Base-by-base conservation (phyloP, 371 early-diverging fungal species). In the Saksenaea oblongispora region DNA sequence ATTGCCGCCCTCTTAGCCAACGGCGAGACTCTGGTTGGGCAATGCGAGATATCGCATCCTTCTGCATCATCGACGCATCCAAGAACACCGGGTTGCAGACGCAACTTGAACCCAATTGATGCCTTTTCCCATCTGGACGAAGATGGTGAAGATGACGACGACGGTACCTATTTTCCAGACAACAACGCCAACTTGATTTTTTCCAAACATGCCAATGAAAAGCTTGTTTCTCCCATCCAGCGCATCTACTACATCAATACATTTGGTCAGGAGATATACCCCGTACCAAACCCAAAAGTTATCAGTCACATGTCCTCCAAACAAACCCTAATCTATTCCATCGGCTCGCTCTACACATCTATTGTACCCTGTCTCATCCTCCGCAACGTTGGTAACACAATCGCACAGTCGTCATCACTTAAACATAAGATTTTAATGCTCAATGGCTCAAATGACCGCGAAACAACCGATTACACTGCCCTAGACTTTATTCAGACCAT, bases 11-110 rank as follows among this genome's bases (percentile, higher is more conserved):
- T 79, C 7, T 73, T 88, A 28, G 82, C 84, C 42, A 78, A 88
- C 59, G 86, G 87, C 2, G 59, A 74, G 15, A 73, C 70, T 0
- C 74, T 89, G 28, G 57, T 73, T 24, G 90, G 90, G 2, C 90
- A 89, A 59, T 87, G 87, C 55, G 87, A 86, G 51, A 89, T 88
- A 31, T 84, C 84, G 1, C 88, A 88, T 70, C 88, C 88, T 34
- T 69, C 77, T 5, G 51, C 60, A 1, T 26, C 41, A 17, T 35
- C 41, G 17, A 34, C n/a, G 7, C 66, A 67, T 51, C 69, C 71
- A 11, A 59, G 56, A 63, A 10, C 14, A 13, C 41, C 37, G 44
- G 42, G n/a, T 15, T 17, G 22, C 22, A 18, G 24, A 39, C 56
- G 53, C 28, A 47, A 24, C 1, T 62, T 58, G 35, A 70, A 70